Conservation (phyloP, 257 asterid species). For the Solanum infundibuliforme region DNA sequence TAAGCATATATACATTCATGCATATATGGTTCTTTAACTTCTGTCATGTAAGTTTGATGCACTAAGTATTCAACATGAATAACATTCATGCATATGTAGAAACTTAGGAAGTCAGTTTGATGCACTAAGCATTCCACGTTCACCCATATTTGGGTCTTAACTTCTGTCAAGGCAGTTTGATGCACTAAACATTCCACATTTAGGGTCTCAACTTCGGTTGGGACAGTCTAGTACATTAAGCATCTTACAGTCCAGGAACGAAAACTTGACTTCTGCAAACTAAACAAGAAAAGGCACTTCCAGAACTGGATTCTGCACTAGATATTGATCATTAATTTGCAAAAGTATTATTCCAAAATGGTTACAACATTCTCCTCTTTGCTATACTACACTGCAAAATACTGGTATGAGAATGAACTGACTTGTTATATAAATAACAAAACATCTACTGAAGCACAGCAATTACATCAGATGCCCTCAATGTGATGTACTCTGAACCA, state of each 20-base stretch:
- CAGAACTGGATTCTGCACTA: not conserved
- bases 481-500: constrained; percentile 61
- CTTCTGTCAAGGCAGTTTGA: not conserved
- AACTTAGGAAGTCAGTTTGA: too few relatives aligned
- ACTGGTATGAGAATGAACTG: not conserved
- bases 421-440: not conserved
- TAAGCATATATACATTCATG: too few relatives aligned
- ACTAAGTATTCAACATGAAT: not conserved
- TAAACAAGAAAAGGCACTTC: not conserved
- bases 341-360: not conserved
- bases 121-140: not conserved
- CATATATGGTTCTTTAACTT: too few relatives aligned
- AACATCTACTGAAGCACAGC: constrained; percentile 56
- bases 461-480: constrained; percentile 76
- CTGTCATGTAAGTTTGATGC: too few relatives aligned
- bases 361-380: not conserved
- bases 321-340: not conserved
- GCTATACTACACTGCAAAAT: not conserved
- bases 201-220: not conserved
- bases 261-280: not conserved
- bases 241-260: not conserved
- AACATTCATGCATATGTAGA: too few relatives aligned
- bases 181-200: not conserved
- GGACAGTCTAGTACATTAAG: not conserved
- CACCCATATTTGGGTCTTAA: too few relatives aligned